These are phyloP conservation scores for Aspergillus baeticus DNA, from an alignment of 495 filamentous ascomycete genomes.

Conservation along the genomic window DNA sequence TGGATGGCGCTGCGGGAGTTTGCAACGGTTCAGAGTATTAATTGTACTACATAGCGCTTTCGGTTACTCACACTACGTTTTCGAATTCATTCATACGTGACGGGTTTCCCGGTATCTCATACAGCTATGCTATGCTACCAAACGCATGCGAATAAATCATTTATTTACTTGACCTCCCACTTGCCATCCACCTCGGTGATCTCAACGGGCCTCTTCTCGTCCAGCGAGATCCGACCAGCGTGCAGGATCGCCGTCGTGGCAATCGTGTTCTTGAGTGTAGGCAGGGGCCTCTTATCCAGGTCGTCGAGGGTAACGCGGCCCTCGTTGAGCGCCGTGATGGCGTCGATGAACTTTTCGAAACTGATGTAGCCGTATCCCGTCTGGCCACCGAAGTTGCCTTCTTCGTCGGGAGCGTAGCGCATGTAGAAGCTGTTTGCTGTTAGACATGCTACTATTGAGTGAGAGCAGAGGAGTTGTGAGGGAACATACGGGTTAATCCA, in stretches of 20 bases:
- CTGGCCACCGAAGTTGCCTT: constrained; percentile 90
- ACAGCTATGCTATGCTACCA: too few relatives aligned
- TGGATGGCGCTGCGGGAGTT: constrained; percentile 9
- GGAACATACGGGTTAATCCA: constrained; percentile 75
- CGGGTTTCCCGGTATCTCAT: background rate
- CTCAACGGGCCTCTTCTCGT: constrained; percentile 74
- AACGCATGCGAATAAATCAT: background rate
- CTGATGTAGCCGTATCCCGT: constrained; percentile 90
- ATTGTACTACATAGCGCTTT: background rate
- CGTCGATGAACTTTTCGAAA: constrained; percentile 95
- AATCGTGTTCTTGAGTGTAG: constrained; percentile 84
- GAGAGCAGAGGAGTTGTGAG: constrained; percentile 1
- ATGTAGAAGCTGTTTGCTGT: constrained; percentile 70
- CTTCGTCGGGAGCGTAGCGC: constrained; percentile 92
- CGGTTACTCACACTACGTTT: background rate
- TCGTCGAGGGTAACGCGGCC: constrained; percentile 67
- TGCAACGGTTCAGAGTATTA: background rate
- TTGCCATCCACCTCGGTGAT: constrained; percentile 62
- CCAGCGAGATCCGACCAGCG: constrained; percentile 76
- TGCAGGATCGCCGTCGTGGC: constrained; percentile 89
- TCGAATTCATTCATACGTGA: background rate
- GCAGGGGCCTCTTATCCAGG: constrained; percentile 75
- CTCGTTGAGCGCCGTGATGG: constrained; percentile 73
- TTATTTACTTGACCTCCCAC: constrained; percentile 60
- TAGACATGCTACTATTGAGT: background rate